Evolutionary conservation across 2,329 filamentous ascomycete species (phyloP).

Genomic region (Beauveria sp.): DNA sequence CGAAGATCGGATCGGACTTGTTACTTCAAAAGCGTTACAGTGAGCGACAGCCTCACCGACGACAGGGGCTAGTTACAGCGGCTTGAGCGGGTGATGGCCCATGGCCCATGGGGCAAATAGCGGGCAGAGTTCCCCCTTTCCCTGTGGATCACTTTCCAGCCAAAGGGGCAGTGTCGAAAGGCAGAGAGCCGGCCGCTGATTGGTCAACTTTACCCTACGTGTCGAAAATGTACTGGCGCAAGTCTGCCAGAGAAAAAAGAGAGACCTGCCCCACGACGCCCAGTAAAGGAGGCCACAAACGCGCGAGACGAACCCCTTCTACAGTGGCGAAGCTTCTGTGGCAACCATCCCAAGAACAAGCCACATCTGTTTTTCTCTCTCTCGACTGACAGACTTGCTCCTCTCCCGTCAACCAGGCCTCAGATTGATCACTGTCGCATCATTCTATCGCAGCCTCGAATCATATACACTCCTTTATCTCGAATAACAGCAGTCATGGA

Average conservation of each 20-base stretch:
- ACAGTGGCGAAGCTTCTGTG: slow-evolving; percentile 1
- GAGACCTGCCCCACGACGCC: neutral
- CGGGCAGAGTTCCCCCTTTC: too few species aligned
- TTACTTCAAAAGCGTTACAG: too few species aligned
- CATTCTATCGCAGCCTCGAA: neutral
- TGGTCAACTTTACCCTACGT: slow-evolving; percentile 3
- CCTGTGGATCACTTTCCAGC: neutral
- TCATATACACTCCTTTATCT: neutral
- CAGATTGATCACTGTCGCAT: neutral
- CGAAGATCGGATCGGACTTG: too few species aligned
- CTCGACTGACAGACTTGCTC: neutral
- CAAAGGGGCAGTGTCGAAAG: neutral
- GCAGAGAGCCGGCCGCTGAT: neutral
- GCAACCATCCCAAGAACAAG: slow-evolving; percentile 10
- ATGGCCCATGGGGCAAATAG: too few species aligned
- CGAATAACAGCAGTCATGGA: slow-evolving; percentile 54
- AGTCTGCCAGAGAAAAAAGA: neutral
- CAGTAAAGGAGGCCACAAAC: slow-evolving; percentile 10
- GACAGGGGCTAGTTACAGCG: too few species aligned
- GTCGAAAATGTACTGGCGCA: slow-evolving; percentile 6
- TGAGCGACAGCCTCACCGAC: too few species aligned
- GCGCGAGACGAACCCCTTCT: slow-evolving; percentile 8
- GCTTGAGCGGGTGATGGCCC: too few species aligned
- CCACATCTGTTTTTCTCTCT: neutral
- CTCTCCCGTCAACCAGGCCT: neutral